A percentile compares a stretch with the other conserved stretches of the same genome.
Conservation (phyloP, 805 yeast genomes). For the Kluyveromyces nonfermentans region DNA sequence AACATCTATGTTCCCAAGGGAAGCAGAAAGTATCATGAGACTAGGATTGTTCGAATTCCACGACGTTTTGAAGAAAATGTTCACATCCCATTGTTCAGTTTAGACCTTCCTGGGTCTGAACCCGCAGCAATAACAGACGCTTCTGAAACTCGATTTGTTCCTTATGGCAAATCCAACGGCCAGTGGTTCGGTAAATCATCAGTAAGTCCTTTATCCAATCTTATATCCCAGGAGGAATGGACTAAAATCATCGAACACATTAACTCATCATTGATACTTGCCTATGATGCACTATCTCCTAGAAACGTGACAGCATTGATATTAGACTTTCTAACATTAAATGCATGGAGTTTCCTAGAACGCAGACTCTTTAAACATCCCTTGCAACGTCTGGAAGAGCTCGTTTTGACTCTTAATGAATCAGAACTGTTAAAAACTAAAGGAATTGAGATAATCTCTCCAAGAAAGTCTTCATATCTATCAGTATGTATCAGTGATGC, state of each 20-base stretch:
- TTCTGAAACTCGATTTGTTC: conserved; percentile 21
- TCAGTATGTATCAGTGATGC: conserved; percentile 30
- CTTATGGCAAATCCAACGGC: conserved; percentile 33
- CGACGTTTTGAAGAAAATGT: conserved; percentile 35
- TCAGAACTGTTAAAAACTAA: conserved; percentile 11
- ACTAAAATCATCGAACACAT: conserved; percentile 33
- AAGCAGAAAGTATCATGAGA: conserved; percentile 26
- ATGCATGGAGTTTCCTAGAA: conserved; percentile 30
- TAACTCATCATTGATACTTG: conserved; percentile 34
- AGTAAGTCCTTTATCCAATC: conserved; percentile 38
- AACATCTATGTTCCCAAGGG: conserved; percentile 36
- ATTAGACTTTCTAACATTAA: conserved; percentile 33
- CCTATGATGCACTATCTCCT: conserved; percentile 32
- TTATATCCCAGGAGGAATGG: conserved; percentile 33
- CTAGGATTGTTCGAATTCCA: conserved; percentile 61
- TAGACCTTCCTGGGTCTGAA: conserved; percentile 48
- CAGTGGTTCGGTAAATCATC: conserved; percentile 46
- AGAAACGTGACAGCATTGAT: conserved; percentile 34
- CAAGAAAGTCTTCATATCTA: conserved; percentile 44
- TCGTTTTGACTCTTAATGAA: conserved; percentile 29
- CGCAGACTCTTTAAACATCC: conserved; percentile 16
- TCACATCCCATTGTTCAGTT: conserved; percentile 47
- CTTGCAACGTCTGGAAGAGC: conserved; percentile 36
- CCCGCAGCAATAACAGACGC: conserved; percentile 45
- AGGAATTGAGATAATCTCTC: conserved; percentile 38